Evolutionary conservation across 768 basidiomycete species (phyloP).

Genomic region (Psilocybe tampanensis): DNA sequence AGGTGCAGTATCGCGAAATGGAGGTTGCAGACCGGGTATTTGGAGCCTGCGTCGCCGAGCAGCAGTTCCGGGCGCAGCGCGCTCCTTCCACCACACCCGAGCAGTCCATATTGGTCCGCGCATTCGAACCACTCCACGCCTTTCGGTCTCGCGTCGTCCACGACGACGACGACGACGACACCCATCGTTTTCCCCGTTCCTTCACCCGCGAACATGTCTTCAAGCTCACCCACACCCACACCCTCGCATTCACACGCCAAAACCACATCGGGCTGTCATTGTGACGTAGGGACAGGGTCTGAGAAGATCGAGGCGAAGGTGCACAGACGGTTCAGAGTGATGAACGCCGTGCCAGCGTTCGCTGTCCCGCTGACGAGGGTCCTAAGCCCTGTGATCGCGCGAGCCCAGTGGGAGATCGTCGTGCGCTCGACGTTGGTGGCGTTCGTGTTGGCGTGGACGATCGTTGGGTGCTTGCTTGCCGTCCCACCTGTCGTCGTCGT

Average conservation of each 20-base stretch:
- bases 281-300: slow-evolving; percentile 18
- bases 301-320: slow-evolving; percentile 24
- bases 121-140: slow-evolving; percentile 3
- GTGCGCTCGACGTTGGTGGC: slow-evolving; percentile 56
- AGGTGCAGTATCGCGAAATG: slow-evolving; percentile 43
- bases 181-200: neutral
- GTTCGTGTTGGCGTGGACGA: slow-evolving; percentile 42
- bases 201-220: neutral
- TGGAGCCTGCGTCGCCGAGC: slow-evolving; percentile 10
- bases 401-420: slow-evolving; percentile 89
- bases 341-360: slow-evolving; percentile 69
- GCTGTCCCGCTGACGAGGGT: slow-evolving; percentile 69
- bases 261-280: neutral
- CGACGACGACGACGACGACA: slow-evolving; percentile 1
- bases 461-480: slow-evolving; percentile 44
- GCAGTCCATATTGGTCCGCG: slow-evolving; percentile 22
- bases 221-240: neutral
- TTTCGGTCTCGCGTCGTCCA: slow-evolving; percentile 5
- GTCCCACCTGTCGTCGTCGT: slow-evolving; percentile 26
- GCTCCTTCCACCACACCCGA: slow-evolving; percentile 13
- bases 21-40: slow-evolving; percentile 32
- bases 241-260: too few species aligned
- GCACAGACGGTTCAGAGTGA: slow-evolving; percentile 42
- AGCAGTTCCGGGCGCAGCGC: neutral
- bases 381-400: slow-evolving; percentile 66